Evolutionary conservation across 2,329 filamentous ascomycete species (phyloP).

Genomic region (Fusarium metavorans): DNA sequence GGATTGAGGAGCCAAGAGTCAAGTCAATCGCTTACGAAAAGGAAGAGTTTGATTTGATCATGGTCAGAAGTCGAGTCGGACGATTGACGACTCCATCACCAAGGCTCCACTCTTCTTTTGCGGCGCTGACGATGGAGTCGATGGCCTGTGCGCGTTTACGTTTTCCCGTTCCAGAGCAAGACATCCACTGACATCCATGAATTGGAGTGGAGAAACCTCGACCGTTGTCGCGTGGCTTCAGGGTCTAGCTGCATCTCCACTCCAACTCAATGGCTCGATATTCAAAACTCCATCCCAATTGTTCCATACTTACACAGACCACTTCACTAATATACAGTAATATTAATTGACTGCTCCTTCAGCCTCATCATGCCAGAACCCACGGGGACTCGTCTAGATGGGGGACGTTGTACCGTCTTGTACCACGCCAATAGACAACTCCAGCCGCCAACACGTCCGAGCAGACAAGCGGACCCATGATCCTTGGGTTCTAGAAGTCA

Average conservation of each 20-base stretch:
- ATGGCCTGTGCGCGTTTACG: slow-evolving; percentile 38
- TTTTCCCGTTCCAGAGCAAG: slow-evolving; percentile 27
- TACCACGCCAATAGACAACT: slow-evolving; percentile 23
- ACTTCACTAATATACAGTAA: slow-evolving; percentile 16
- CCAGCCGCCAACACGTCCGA: background rate
- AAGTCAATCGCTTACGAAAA: slow-evolving; percentile 12
- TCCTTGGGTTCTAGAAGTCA: slow-evolving; percentile 24
- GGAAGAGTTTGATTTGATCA: slow-evolving; percentile 32
- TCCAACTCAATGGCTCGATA: slow-evolving; percentile 1
- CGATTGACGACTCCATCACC: slow-evolving; percentile 30
- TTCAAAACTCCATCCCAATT: slow-evolving; percentile 10
- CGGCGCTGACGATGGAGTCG: background rate
- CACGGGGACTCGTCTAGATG: background rate
- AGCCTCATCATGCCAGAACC: slow-evolving; percentile 24
- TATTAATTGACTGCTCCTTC: slow-evolving; percentile 3
- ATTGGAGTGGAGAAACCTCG: slow-evolving; percentile 5
- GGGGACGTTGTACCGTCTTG: slow-evolving; percentile 31
- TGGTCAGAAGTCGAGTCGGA: slow-evolving; percentile 2
- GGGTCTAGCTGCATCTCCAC: slow-evolving; percentile 32
- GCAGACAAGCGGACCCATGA: slow-evolving; percentile 7
- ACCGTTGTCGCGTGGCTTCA: slow-evolving; percentile 12
- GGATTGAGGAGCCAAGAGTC: slow-evolving; percentile 1
- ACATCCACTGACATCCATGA: background rate
- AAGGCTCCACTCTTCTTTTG: slow-evolving; percentile 6
- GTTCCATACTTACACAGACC: slow-evolving; percentile 19